Percentiles rank a stretch among this genome's conserved stretches.
These are phyloP conservation scores for Phytophthora crassamura DNA, from an alignment of 352 stramenopile genomes.

Conservation along the genomic window DNA sequence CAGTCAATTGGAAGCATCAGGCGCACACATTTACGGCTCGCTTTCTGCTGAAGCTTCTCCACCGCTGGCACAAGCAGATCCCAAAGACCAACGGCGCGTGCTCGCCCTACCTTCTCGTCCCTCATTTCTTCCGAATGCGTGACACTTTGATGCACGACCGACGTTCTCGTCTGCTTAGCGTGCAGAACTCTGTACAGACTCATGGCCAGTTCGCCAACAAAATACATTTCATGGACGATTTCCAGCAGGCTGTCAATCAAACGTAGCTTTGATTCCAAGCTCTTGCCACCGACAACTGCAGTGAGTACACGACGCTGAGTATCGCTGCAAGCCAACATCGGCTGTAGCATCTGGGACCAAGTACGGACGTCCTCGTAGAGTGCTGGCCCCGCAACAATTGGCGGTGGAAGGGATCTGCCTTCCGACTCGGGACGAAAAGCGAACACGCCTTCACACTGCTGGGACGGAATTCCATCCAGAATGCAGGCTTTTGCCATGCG, in stretches of 20 bases:
- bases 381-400: conserved; percentile 32
- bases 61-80: conserved; percentile 49
- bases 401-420: background rate
- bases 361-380: conserved; percentile 27
- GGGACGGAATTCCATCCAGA: conserved; percentile 35
- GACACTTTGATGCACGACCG: background rate
- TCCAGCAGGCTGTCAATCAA: conserved; percentile 75
- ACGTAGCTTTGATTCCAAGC: conserved; percentile 61
- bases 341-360: conserved; percentile 50
- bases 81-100: conserved; percentile 28
- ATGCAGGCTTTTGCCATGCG: conserved; percentile 29
- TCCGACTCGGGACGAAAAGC: conserved; percentile 1
- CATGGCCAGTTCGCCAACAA: conserved; percentile 69
- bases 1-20: conserved; percentile 71
- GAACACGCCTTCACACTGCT: conserved; percentile 25
- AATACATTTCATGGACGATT: conserved; percentile 60
- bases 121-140: conserved; percentile 8
- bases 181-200: conserved; percentile 60
- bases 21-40: conserved; percentile 57
- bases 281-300: conserved; percentile 63
- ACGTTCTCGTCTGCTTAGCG: conserved; percentile 24
- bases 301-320: conserved; percentile 15
- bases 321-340: background rate
- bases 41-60: conserved; percentile 70
- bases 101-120: background rate